Evolutionary conservation across 202 grass and related monocot genomes (phyloP), one percentile per base, ranked within the genome.

Genomic region (Carex arenaria): DNA sequence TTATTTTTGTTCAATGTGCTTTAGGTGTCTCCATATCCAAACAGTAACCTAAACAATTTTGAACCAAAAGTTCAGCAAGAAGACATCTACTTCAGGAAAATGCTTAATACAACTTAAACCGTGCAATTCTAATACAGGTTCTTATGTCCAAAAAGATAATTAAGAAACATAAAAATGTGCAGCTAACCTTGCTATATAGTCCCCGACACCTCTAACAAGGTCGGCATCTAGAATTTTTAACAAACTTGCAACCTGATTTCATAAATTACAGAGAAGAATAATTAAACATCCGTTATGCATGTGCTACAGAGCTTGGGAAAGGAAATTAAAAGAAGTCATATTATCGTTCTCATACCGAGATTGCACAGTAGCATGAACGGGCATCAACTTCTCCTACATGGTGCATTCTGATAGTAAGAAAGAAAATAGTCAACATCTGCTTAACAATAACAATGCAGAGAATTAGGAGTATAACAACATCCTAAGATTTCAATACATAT

Each of bases 341-440:
- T 18, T 26, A 11, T 23, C 84, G 67, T 26, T 72, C 82, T 87
- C 93, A 84, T 85, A 98, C 95, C n/a, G 95, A 93, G 66, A 95
- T 82, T 85, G 93, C 93, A 28, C 90, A 95, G 82, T 98, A 98
- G 65, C 91, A 92, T 86, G 95, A 91, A 73, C 93, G 91, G 42
- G 91, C 95, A 92, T 98, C 95, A 65, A 93, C 91, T 90, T 98
- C 95, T 84, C 95, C 95, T 68, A 78, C 82, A 69, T 92, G 76
- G 83, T 98, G 95, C 95, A 98, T 98, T 86, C 93, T 98, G 82
- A 74, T 53, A 45, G 54, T 74, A 86, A 79, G 36, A 66, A 86
- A 49, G 61, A 62, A 10, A 86, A 43, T 43, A 68, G 72, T 77
- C 6, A 77, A n/a, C 15, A 20, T 77, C 51, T 56, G 51, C 1